These are phyloP conservation scores for Aspergillus pseudoterreus DNA, from an alignment of 2,329 filamentous ascomycete species.

Conservation along the genomic window DNA sequence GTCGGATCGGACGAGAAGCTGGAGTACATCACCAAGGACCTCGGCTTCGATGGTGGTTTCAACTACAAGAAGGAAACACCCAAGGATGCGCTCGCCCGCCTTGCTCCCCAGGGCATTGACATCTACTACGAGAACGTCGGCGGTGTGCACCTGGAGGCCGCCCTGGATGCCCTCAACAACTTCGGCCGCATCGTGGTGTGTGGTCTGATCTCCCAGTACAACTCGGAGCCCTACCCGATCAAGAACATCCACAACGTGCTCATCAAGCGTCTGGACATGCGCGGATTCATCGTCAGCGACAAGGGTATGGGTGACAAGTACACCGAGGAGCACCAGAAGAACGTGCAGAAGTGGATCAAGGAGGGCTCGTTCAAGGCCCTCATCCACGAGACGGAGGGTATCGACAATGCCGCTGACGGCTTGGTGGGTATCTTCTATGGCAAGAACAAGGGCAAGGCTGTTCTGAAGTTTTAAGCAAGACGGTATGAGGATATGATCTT, in stretches of 20 bases:
- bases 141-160: conserved; percentile 68
- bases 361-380: conserved; percentile 72
- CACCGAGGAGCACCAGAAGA: conserved; percentile 68
- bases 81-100: conserved; percentile 61
- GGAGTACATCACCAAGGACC: conserved; percentile 66
- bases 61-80: conserved; percentile 85
- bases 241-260: conserved; percentile 64
- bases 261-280: conserved; percentile 62
- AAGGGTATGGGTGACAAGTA: conserved; percentile 65
- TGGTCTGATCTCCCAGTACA: conserved; percentile 75
- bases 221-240: conserved; percentile 63
- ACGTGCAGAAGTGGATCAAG: conserved; percentile 69
- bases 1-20: conserved; percentile 78
- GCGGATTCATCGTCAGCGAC: conserved; percentile 72
- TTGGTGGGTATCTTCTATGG: conserved; percentile 72
- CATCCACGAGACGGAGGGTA: conserved; percentile 66
- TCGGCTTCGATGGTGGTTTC: conserved; percentile 70
- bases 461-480: conserved; percentile 61
- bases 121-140: conserved; percentile 83
- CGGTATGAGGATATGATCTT: not conserved
- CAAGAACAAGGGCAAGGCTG: conserved; percentile 82
- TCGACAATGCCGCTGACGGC: conserved; percentile 71
- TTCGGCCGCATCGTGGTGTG: conserved; percentile 64
- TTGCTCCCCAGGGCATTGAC: conserved; percentile 75
- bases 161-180: conserved; percentile 60